Base-by-base conservation (phyloP, 805 yeast species). In the Teunomyces panamensis region DNA sequence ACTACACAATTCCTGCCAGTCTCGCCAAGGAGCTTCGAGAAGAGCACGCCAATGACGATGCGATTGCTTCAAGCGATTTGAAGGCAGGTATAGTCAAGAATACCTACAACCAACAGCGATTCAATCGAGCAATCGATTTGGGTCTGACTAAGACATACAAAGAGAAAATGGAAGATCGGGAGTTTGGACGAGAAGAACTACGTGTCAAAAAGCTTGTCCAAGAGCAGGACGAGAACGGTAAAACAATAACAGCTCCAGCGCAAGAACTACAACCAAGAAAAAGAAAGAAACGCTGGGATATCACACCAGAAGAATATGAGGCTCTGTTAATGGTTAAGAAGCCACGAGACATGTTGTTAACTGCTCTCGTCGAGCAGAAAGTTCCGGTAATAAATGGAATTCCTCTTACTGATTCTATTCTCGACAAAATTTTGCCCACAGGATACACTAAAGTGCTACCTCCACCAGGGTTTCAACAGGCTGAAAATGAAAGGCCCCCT, bases 391-490 rank as follows among this genome's bases (percentile, higher is more conserved):
- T 67, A 9, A 54, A 60, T 35, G 70, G 74, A 10, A 53, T 50
- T 4, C 64, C 63, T 2, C 59, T 83, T 17, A 70, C 81, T 0
- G 76, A 75, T 47, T 76, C 66, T 17, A 65, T 73, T 10, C 65
- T 84, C 5, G 77, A 79, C 45, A 59, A 66, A 33, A 57, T 83
- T 7, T 62, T 83, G 30, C 88, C 87, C 0, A 51, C 65, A 10
- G 85, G 84, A 0, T 84, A 77, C 53, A 62, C 69, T 14, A 58
- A 75, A 10, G 69, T 62, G 2, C 41, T 66, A 2, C 74, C 73
- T 3, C 87, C 87, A 3, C 58, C 58, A 9, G 69, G 64, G 16
- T 80, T 73, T 52, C 57, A 57, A n/a, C 81, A 30, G 47, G 57
- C 36, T 3, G 60, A 64, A 9, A 39, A 34, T 9, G 46, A 32